Evolutionary conservation across 805 yeast genomes (phyloP).

Genomic region (Yarrowia osloensis): DNA sequence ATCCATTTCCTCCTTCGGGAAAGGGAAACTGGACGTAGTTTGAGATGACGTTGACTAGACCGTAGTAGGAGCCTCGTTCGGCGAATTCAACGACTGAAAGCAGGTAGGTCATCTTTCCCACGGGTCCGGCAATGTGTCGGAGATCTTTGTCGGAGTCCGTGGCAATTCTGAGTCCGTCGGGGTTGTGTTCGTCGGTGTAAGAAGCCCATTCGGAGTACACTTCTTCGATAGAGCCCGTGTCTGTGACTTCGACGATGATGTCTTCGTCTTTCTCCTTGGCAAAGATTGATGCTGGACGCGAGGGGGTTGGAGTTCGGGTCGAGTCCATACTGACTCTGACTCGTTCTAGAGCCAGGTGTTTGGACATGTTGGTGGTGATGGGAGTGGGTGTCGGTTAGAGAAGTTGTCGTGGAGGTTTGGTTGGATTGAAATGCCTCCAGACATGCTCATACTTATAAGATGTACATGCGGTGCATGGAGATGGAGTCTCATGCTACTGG

Average conservation of each 20-base stretch:
- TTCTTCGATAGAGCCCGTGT: slow-evolving; percentile 34
- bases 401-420: no score
- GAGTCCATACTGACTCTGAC: slow-evolving; percentile 12
- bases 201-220: slow-evolving; percentile 6
- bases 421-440: no score
- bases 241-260: not conserved
- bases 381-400: not conserved
- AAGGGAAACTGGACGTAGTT: slow-evolving; percentile 56
- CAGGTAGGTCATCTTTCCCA: slow-evolving; percentile 31
- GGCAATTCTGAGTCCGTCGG: slow-evolving; percentile 6
- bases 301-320: not conserved
- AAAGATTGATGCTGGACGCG: not conserved
- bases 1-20: slow-evolving; percentile 51
- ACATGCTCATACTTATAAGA: not conserved
- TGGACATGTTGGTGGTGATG: not conserved
- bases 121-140: slow-evolving; percentile 32
- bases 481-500: not conserved
- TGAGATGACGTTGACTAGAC: slow-evolving; percentile 48
- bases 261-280: not conserved
- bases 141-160: slow-evolving; percentile 19
- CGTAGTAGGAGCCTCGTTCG: slow-evolving; percentile 58
- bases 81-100: slow-evolving; percentile 50
- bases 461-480: not conserved
- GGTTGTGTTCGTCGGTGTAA: slow-evolving; percentile 13
- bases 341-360: slow-evolving; percentile 3